Percentiles rank a stretch among this genome's conserved stretches.
Conservation (phyloP, 495 filamentous ascomycete species). For the Talaromyces trachyspermus region DNA sequence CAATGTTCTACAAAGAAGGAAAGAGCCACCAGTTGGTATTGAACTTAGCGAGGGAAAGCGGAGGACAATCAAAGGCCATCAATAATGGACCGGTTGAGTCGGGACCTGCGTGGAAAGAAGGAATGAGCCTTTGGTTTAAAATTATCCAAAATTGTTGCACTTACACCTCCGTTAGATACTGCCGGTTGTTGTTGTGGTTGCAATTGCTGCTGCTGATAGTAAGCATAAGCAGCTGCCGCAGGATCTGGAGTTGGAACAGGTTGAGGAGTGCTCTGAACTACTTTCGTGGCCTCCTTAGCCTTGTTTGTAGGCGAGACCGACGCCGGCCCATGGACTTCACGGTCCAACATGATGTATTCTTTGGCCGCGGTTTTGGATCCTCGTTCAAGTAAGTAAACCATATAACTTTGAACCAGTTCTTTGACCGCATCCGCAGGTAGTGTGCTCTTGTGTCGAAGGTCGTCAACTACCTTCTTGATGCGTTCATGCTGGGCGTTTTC, state of each 20-base stretch:
- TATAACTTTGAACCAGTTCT: slow-evolving; percentile 72
- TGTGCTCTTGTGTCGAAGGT: slow-evolving; percentile 67
- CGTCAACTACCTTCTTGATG: slow-evolving; percentile 73
- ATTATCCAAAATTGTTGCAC: slow-evolving; percentile 7
- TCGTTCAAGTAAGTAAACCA: slow-evolving; percentile 76
- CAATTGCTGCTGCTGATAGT: slow-evolving; percentile 40
- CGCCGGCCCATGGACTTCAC: slow-evolving; percentile 68
- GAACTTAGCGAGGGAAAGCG: neutral
- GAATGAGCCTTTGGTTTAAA: slow-evolving; percentile 7
- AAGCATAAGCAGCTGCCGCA: slow-evolving; percentile 26
- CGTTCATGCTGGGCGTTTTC: slow-evolving; percentile 61
- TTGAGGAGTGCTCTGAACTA: slow-evolving; percentile 8
- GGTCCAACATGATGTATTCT: slow-evolving; percentile 77
- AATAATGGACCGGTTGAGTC: slow-evolving; percentile 8
- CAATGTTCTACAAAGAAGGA: slow-evolving; percentile 12
- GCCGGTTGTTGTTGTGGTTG: slow-evolving; percentile 10
- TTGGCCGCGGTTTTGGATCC: slow-evolving; percentile 79
- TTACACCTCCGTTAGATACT: slow-evolving; percentile 24
- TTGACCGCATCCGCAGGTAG: slow-evolving; percentile 61
- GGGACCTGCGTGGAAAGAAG: slow-evolving; percentile 11
- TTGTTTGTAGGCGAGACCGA: slow-evolving; percentile 29
- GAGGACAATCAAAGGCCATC: neutral
- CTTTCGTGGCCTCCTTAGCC: slow-evolving; percentile 22
- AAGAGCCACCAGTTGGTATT: slow-evolving; percentile 8
- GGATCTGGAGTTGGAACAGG: slow-evolving; percentile 8